Evolutionary conservation across 768 basidiomycete genomes (phyloP).

Genomic region (Pulveroboletus sp.): DNA sequence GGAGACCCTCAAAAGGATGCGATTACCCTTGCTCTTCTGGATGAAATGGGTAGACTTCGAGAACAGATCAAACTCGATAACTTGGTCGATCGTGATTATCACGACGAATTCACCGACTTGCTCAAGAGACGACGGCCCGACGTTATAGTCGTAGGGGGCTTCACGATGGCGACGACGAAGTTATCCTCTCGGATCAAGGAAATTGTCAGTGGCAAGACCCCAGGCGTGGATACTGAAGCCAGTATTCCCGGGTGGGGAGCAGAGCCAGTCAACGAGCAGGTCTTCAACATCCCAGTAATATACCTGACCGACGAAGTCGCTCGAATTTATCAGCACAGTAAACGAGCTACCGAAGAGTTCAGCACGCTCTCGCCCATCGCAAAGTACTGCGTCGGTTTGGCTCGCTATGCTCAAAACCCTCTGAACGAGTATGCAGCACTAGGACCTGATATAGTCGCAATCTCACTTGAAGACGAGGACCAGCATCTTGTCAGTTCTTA

Average conservation of each 20-base stretch:
- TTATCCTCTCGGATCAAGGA: conserved; percentile 63
- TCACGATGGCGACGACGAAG: conserved; percentile 76
- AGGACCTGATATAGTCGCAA: conserved; percentile 76
- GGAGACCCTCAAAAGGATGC: conserved; percentile 92
- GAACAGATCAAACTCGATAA: conserved; percentile 89
- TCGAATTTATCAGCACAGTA: conserved; percentile 87
- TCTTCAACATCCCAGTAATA: conserved; percentile 65
- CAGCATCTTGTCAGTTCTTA: conserved; percentile 69
- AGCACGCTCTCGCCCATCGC: conserved; percentile 69
- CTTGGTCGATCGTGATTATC: conserved; percentile 62
- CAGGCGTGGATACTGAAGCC: conserved; percentile 23
- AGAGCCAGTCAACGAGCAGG: conserved; percentile 37
- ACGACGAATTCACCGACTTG: conserved; percentile 78
- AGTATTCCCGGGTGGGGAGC: conserved; percentile 24
- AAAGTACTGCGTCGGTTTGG: conserved; percentile 91
- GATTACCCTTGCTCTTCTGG: conserved; percentile 79
- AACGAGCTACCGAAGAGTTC: conserved; percentile 81
- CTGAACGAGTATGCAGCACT: conserved; percentile 92
- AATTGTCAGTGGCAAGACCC: conserved; percentile 34
- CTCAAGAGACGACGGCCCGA: conserved; percentile 79
- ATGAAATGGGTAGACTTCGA: conserved; percentile 85
- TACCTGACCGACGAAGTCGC: conserved; percentile 91
- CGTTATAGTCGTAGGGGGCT: conserved; percentile 86
- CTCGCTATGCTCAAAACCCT: conserved; percentile 90
- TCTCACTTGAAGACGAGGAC: conserved; percentile 79